Conservation (phyloP, 164 flowering plant genomes). For the Chimonanthus praecox region DNA sequence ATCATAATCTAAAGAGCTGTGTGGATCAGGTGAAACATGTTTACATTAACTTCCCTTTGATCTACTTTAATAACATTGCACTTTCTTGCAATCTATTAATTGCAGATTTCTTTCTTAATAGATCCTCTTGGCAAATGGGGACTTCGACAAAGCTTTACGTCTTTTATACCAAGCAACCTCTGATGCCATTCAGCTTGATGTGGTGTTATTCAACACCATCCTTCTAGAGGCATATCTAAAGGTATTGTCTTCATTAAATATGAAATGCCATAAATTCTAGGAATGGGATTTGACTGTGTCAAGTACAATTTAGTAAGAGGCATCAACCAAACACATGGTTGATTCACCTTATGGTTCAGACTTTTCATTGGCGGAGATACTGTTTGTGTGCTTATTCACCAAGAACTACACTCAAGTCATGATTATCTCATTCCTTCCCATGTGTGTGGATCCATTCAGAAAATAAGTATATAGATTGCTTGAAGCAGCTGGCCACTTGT, state of each 20-base stretch:
- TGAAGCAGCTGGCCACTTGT: too few species aligned
- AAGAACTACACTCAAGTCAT: neutral
- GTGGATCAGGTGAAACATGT: too few species aligned
- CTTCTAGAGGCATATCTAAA: slow-evolving; percentile 41
- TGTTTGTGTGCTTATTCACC: neutral
- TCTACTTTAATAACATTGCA: neutral
- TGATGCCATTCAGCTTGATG: slow-evolving; percentile 52
- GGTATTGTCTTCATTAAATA: slow-evolving; percentile 31
- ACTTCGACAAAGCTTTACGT: slow-evolving; percentile 51
- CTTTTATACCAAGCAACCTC: slow-evolving; percentile 48
- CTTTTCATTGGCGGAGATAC: neutral
- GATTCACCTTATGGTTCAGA: too few species aligned
- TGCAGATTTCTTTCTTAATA: slow-evolving; percentile 11
- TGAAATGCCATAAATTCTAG: neutral
- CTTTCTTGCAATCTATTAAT: neutral
- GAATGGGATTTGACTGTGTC: neutral
- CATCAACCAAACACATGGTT: neutral
- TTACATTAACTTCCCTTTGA: neutral
- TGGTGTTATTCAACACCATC: slow-evolving; percentile 56
- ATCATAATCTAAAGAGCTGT: too few species aligned
- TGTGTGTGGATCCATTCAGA: neutral
- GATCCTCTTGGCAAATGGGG: slow-evolving; percentile 42
- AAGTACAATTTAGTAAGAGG: neutral
- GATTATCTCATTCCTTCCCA: neutral
- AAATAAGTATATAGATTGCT: too few species aligned